Evolutionary conservation across 768 basidiomycete genomes (phyloP), one percentile per base, ranked within the genome.

Genomic region (Serendipita sp.): DNA sequence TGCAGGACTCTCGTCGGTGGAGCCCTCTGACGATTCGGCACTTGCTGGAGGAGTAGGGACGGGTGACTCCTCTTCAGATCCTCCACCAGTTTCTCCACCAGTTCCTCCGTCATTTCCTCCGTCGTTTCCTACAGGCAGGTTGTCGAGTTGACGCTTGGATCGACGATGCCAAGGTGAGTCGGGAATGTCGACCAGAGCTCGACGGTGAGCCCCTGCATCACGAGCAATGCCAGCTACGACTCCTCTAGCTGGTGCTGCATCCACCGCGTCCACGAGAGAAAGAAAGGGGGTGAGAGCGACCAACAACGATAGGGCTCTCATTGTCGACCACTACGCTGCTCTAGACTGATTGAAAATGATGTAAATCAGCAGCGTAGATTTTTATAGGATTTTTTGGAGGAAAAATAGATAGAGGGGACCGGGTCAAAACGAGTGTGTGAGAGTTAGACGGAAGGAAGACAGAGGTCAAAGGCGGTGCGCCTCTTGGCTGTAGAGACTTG

Each of bases 131-230:
- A 11, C 45, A 28, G 45, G n/a, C 17, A 11, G 20, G n/a, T 5
- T 50, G n/a, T 50, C 28, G 42, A 13, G 13, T 28, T 50, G 45
- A 28, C 45, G 45, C 28, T 50, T 50, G 5, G 45, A 58, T n/a
- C 53, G 53, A 58, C 53, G 53, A 31, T 58, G 53, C 53, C 53
- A 58, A 31, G 53, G 53, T n/a, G 53, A 58, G 22, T 22, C 20
- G 22, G 22, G 53, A 28, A 58, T 31, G 53, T 58, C 53, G 17
- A 31, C 22, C 11, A 33, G 9, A 7, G 53, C 53, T 58, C 53
- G 20, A 22, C 53, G 20, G 28, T 58, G 53, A 11, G 48, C 48
- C 11, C 22, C n/a, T 9, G n/a, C n/a, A 48, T 9, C 45, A 20
- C 17, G 5, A 48, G 17, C 45, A 28, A 9, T 17, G 9, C 45